Evolutionary conservation across 805 yeast species (phyloP).

Genomic region (Nakazawaea ernobii): DNA sequence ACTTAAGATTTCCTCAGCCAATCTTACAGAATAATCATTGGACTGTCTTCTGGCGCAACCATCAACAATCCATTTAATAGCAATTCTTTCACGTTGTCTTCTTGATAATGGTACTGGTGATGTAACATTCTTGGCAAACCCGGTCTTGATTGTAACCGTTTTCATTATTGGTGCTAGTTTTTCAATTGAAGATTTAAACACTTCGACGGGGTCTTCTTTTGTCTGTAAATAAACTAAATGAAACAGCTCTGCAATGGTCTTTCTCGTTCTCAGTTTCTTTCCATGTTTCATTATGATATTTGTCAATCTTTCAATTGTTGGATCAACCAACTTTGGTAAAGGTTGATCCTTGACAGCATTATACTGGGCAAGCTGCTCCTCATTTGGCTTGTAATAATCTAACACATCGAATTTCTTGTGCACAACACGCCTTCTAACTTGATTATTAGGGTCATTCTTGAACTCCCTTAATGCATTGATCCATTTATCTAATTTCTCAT

Average conservation of each 20-base stretch:
- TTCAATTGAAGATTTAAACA: conserved; percentile 71
- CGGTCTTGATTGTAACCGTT: conserved; percentile 71
- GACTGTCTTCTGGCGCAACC: conserved; percentile 76
- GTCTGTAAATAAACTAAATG: conserved; percentile 70
- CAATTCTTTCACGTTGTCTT: conserved; percentile 80
- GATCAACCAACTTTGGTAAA: conserved; percentile 60
- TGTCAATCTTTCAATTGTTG: conserved; percentile 70
- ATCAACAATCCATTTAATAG: conserved; percentile 87
- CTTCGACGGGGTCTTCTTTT: conserved; percentile 73
- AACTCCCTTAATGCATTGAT: conserved; percentile 23
- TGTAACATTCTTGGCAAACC: conserved; percentile 74
- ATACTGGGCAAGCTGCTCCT: conserved; percentile 56
- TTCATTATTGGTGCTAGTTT: conserved; percentile 79
- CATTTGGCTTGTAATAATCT: conserved; percentile 44
- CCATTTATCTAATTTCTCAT: conserved; percentile 24
- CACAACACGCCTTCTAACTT: neutral
- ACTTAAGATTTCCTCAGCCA: conserved; percentile 82
- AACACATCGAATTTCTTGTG: conserved; percentile 6
- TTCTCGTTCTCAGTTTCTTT: conserved; percentile 74
- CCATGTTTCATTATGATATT: conserved; percentile 93
- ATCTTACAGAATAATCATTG: conserved; percentile 76
- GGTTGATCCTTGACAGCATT: conserved; percentile 40
- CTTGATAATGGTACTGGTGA: conserved; percentile 80
- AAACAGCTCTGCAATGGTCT: conserved; percentile 66
- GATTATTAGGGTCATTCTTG: conserved; percentile 18